Percentiles rank a stretch among this genome's conserved stretches.
Conservation (phyloP, 331 rosid genomes). For the Cucumis variabilis region DNA sequence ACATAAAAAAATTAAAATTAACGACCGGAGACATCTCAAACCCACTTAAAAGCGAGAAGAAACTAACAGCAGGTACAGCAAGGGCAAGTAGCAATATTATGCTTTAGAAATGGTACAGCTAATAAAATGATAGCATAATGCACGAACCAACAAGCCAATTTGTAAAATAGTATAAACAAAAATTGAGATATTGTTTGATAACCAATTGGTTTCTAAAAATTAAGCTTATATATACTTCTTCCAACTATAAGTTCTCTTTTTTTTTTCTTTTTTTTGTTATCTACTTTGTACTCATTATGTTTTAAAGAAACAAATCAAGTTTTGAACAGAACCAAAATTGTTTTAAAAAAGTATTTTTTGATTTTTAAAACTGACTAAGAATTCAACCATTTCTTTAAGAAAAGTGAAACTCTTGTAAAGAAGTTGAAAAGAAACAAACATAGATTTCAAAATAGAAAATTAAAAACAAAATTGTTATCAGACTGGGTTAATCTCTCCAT, state of each 20-base stretch:
- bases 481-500: background rate
- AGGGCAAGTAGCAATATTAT: slow-evolving; percentile 1
- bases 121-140: too few relatives aligned
- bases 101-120: background rate
- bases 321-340: background rate
- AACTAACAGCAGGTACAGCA: background rate
- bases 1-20: too few relatives aligned
- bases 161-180: too few relatives aligned
- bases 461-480: too few relatives aligned
- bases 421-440: too few relatives aligned
- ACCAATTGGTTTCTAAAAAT: too few relatives aligned
- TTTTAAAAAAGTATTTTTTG: background rate
- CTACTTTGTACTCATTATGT: background rate
- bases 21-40: background rate
- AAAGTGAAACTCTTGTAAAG: background rate
- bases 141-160: too few relatives aligned
- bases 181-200: too few relatives aligned
- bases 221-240: too few relatives aligned
- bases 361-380: background rate
- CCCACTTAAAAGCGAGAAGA: background rate
- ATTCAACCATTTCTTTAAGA: background rate
- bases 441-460: too few relatives aligned
- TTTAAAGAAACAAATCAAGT: background rate
- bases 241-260: too few relatives aligned
- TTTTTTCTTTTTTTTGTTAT: too few relatives aligned